Evolutionary conservation across 352 stramenopile species (phyloP).

Genomic region (Phytophthora syringae): DNA sequence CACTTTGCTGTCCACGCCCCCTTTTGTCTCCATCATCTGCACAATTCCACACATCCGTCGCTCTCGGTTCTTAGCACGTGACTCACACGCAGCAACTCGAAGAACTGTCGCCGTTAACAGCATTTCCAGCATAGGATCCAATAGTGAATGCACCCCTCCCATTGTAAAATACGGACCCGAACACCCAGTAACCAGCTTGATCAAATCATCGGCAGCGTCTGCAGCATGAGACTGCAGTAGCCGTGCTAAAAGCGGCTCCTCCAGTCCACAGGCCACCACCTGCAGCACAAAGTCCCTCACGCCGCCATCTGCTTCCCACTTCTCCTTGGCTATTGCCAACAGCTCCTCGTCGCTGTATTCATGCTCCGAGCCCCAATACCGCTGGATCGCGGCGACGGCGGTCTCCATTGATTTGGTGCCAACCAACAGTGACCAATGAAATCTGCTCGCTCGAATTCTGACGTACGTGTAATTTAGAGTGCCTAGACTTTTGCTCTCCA

Average conservation of each 20-base stretch:
- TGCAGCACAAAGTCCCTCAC: conserved; percentile 28
- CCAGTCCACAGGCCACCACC: conserved; percentile 32
- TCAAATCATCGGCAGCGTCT: conserved; percentile 36
- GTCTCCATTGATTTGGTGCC: neutral
- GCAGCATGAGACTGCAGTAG: conserved; percentile 41
- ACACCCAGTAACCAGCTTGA: conserved; percentile 18
- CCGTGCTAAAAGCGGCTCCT: conserved; percentile 36
- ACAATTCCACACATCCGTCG: conserved; percentile 13
- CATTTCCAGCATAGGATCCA: conserved; percentile 15
- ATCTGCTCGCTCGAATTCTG: conserved; percentile 3
- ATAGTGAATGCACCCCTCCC: conserved; percentile 2
- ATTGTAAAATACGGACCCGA: conserved; percentile 11
- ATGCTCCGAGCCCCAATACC: conserved; percentile 18
- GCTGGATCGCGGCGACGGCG: conserved; percentile 9
- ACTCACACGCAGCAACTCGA: conserved; percentile 26
- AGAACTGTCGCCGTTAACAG: conserved; percentile 14
- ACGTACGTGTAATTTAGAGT: conserved; percentile 11
- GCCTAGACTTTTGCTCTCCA: neutral
- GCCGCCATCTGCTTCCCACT: conserved; percentile 25
- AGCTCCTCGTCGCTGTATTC: conserved; percentile 17
- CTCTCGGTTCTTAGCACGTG: conserved; percentile 4
- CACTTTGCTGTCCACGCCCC: conserved; percentile 5
- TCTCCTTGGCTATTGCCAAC: conserved; percentile 15
- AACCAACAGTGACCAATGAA: conserved; percentile 13
- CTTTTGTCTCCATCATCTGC: neutral